Evolutionary conservation across 78 protist species (phyloP), one percentile per base, ranked within the genome.

Genomic region (Dictyostelium brefeldianum): DNA sequence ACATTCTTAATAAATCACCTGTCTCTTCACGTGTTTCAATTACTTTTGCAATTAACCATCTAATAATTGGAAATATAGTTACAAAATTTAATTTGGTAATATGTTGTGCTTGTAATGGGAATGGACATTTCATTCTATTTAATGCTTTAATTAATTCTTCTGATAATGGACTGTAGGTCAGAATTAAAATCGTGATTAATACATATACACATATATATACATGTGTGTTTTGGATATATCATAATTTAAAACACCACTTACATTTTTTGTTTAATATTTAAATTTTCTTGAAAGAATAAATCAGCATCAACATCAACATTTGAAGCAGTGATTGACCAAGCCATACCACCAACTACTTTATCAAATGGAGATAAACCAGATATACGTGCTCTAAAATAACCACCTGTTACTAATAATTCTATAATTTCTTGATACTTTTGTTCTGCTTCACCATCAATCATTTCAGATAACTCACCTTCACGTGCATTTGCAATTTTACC

Each of bases 41-140:
- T n/a, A 96, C 99, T 47, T 89, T 89, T 90, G 97, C 96, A 51
- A 98, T 98, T 36, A 98, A 92, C 99, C 99, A 98, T 92, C 97
- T 92, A 48, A 98, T 74, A 25, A 97, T 96, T 46, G 96, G 98
- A 82, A 96, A 96, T 54, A 98, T 47, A 22, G 90, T 70, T 31
- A 31, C 25, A 89, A 56, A 96, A 73, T 98, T 97, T 5, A 96
- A 70, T 77, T 98, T 96, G 47, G 90, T 98, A 83, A 98, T 95
- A 64, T 98, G 99, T 31, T 96, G 98, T 47, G 99, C 91, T 47
- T 93, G 97, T 25, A 98, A 78, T 12, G 89, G 96, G 89, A 47
- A 83, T 25, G 98, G 99, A 74, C 98, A 97, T 81, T 96, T 90
- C 98, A 98, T 96, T 15, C 71, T 5, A 18, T 79, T 41, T 51